A percentile compares a stretch with the other conserved stretches of the same genome.
These are phyloP conservation scores for Hemileia vastatrix DNA, from an alignment of 1,284 basidiomycete genomes.

Conservation along the genomic window DNA sequence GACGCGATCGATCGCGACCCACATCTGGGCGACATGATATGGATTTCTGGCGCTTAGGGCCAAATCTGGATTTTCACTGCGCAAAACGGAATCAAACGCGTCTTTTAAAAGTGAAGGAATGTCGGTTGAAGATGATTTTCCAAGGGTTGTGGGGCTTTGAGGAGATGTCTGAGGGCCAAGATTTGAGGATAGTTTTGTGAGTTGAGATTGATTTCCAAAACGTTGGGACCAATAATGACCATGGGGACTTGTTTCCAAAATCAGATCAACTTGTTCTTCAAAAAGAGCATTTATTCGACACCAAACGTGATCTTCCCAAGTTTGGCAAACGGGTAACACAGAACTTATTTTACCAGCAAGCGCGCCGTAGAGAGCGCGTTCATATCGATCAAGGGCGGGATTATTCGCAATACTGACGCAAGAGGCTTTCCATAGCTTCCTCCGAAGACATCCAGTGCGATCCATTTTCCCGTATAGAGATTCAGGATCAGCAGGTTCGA, in stretches of 20 bases:
- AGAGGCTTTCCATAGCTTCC: conserved; percentile 72
- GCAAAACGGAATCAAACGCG: conserved; percentile 9
- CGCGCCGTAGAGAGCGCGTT: conserved; percentile 76
- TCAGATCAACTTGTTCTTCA: conserved; percentile 64
- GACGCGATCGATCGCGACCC: conserved; percentile 69
- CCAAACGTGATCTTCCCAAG: conserved; percentile 95
- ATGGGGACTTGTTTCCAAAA: conserved; percentile 28
- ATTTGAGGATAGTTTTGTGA: not conserved
- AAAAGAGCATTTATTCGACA: conserved; percentile 74
- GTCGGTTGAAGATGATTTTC: conserved; percentile 4
- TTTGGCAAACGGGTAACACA: conserved; percentile 64
- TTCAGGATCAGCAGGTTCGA: conserved; percentile 53
- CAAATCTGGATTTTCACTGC: conserved; percentile 21
- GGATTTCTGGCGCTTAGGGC: conserved; percentile 60
- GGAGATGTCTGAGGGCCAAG: not conserved
- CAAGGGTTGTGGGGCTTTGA: not conserved
- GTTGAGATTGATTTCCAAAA: conserved; percentile 1
- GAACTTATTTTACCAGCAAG: conserved; percentile 72
- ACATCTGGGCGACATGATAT: conserved; percentile 74
- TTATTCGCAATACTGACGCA: conserved; percentile 69
- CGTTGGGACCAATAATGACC: conserved; percentile 23
- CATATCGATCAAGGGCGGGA: conserved; percentile 58
- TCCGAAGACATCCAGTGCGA: conserved; percentile 40
- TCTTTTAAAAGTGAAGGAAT: conserved; percentile 37
- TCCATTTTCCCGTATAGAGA: conserved; percentile 15